A percentile compares a stretch with the other conserved stretches of the same genome.
phyloP scores from a whole-genome alignment of 495 filamentous ascomycete species.

The Aspergillus coremiiformis region DNA sequence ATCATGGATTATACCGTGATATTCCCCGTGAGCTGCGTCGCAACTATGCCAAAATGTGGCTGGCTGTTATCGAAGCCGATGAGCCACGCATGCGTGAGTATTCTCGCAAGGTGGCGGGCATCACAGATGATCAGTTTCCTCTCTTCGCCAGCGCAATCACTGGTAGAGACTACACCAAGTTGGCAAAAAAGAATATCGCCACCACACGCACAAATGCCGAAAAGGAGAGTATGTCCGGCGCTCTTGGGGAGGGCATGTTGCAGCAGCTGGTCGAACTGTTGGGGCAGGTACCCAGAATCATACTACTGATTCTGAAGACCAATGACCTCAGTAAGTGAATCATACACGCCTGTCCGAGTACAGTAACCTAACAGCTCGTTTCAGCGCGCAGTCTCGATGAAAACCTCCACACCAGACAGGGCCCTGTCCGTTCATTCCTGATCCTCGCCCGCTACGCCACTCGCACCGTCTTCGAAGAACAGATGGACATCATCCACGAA shows the following conservation, averaged over 20 bases:
- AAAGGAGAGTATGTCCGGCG: conserved; percentile 71
- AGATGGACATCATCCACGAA: conserved; percentile 60
- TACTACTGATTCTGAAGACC: conserved; percentile 93
- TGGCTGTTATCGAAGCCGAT: conserved; percentile 86
- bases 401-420: conserved; percentile 81
- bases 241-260: conserved; percentile 80
- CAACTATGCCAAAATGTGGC: conserved; percentile 95
- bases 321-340: conserved; percentile 75
- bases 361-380: conserved; percentile 2
- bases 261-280: conserved; percentile 82
- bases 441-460: conserved; percentile 93
- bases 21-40: conserved; percentile 72
- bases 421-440: conserved; percentile 80
- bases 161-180: conserved; percentile 76
- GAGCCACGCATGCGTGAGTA: conserved; percentile 79
- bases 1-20: conserved; percentile 93
- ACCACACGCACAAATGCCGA: conserved; percentile 60
- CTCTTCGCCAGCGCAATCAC: conserved; percentile 96
- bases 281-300: conserved; percentile 80
- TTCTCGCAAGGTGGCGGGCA: conserved; percentile 78
- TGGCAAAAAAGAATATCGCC: conserved; percentile 54
- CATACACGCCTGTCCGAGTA: neutral
- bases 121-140: conserved; percentile 87
- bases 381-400: conserved; percentile 84
- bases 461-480: conserved; percentile 79